Percentiles rank a stretch among this genome's conserved stretches.
phyloP scores from a whole-genome alignment of 2,329 filamentous ascomycete genomes.

The Corniculantispora saksenae region DNA sequence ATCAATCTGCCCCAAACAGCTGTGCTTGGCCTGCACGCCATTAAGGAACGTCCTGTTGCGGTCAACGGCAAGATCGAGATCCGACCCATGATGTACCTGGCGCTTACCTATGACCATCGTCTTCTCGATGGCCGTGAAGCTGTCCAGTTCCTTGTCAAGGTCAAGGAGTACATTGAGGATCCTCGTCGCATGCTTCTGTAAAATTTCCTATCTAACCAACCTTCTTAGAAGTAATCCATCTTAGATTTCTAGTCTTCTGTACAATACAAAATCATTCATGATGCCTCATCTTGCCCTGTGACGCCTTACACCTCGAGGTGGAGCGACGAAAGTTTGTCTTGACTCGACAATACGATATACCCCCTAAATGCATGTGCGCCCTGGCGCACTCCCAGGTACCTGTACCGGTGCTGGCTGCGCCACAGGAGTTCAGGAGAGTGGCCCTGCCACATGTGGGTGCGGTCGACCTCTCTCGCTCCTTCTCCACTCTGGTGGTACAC shows the following conservation, averaged over 20 bases:
- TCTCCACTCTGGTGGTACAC: no score
- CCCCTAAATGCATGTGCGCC: background rate
- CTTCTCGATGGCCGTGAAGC: constrained; percentile 93
- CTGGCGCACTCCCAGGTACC: no score
- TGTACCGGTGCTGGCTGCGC: no score
- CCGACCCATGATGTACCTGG: constrained; percentile 99
- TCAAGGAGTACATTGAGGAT: constrained; percentile 98
- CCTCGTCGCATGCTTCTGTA: constrained; percentile 84
- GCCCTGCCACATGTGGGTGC: no score
- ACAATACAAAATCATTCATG: constrained; percentile 6
- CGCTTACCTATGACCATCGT: constrained; percentile 95
- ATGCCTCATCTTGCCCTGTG: background rate
- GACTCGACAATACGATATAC: background rate
- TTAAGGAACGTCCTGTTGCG: constrained; percentile 89
- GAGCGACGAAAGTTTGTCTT: no score
- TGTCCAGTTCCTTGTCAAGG: constrained; percentile 92
- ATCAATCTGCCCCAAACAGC: constrained; percentile 96
- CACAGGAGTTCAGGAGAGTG: no score
- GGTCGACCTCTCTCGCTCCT: no score
- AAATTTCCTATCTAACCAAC: constrained; percentile 2
- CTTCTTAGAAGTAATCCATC: constrained; percentile 14
- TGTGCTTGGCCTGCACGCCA: constrained; percentile 90
- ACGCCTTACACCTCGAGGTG: no score
- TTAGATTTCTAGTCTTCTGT: constrained; percentile 13
- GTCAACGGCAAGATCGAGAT: constrained; percentile 94